Percentiles rank a stretch among this genome's conserved stretches.
phyloP scores from a whole-genome alignment of 257 asterid genomes.

The Oldenlandia corymbosa region DNA sequence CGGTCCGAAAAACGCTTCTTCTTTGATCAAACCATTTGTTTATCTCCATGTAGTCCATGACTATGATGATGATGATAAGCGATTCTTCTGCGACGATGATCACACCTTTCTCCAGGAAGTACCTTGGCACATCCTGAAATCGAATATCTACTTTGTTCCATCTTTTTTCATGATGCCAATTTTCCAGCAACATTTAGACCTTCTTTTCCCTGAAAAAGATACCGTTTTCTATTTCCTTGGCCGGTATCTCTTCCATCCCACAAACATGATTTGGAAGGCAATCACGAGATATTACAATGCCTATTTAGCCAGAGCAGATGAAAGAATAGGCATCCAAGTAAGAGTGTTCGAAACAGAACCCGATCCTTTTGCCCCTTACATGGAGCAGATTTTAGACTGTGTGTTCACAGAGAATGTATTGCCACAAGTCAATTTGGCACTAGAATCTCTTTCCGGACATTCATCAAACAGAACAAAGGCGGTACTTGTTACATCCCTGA shows the following conservation, averaged over 20 bases:
- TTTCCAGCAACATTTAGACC: constrained; percentile 45
- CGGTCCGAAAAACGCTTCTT: too few relatives aligned
- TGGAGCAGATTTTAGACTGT: constrained; percentile 63
- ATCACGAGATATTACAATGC: constrained; percentile 54
- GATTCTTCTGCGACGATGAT: constrained; percentile 61
- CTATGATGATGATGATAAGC: constrained; percentile 52
- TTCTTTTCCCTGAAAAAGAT: constrained; percentile 63
- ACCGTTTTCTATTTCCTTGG: constrained; percentile 69
- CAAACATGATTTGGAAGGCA: constrained; percentile 69
- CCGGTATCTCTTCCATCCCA: constrained; percentile 68
- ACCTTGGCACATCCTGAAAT: constrained; percentile 59
- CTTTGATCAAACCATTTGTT: constrained; percentile 11
- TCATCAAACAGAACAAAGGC: constrained; percentile 31
- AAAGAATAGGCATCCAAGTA: constrained; percentile 59
- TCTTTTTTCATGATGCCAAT: constrained; percentile 57
- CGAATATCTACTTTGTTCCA: constrained; percentile 62
- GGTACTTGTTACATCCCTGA: constrained; percentile 43
- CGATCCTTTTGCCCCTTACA: constrained; percentile 39
- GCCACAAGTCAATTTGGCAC: constrained; percentile 29
- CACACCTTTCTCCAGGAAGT: constrained; percentile 38
- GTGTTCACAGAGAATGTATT: constrained; percentile 41
- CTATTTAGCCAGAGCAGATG: constrained; percentile 52
- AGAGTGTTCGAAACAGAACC: constrained; percentile 35
- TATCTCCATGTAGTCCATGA: constrained; percentile 72
- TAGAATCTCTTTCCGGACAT: constrained; percentile 9